These are phyloP conservation scores for Serendipita sp. DNA, from an alignment of 768 basidiomycete genomes.

Conservation along the genomic window DNA sequence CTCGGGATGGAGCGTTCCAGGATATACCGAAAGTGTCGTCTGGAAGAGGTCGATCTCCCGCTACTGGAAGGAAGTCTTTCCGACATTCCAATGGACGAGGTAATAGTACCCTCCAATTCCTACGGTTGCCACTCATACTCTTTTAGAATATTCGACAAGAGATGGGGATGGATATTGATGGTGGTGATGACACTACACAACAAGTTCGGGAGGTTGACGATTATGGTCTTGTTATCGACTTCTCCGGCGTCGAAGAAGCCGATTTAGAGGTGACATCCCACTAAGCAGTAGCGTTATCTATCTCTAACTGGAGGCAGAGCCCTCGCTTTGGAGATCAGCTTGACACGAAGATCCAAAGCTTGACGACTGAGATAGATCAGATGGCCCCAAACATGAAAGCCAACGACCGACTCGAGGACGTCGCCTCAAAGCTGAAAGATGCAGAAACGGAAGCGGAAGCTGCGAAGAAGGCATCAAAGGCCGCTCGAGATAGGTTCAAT, in stretches of 20 bases:
- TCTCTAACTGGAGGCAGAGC: conserved; percentile 44
- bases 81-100: conserved; percentile 93
- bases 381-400: conserved; percentile 98
- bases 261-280: conserved; percentile 43
- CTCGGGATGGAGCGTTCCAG: conserved; percentile 69
- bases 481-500: conserved; percentile 82
- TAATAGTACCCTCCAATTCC: conserved; percentile 19
- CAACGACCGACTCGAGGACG: conserved; percentile 78
- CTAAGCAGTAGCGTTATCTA: background rate
- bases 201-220: conserved; percentile 54
- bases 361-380: conserved; percentile 68
- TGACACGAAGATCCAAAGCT: conserved; percentile 53
- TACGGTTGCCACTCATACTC: background rate
- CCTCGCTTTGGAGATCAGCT: conserved; percentile 39
- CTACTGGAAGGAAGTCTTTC: conserved; percentile 58
- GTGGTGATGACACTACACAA: conserved; percentile 70
- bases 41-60: conserved; percentile 83
- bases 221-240: conserved; percentile 85
- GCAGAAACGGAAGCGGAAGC: conserved; percentile 89
- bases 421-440: conserved; percentile 67
- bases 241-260: conserved; percentile 54
- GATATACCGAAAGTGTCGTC: conserved; percentile 78
- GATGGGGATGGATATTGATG: conserved; percentile 85
- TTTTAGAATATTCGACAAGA: conserved; percentile 63
- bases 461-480: conserved; percentile 76